Conservation (phyloP, 2,329 filamentous ascomycete species). For the Ophiostoma quercus region DNA sequence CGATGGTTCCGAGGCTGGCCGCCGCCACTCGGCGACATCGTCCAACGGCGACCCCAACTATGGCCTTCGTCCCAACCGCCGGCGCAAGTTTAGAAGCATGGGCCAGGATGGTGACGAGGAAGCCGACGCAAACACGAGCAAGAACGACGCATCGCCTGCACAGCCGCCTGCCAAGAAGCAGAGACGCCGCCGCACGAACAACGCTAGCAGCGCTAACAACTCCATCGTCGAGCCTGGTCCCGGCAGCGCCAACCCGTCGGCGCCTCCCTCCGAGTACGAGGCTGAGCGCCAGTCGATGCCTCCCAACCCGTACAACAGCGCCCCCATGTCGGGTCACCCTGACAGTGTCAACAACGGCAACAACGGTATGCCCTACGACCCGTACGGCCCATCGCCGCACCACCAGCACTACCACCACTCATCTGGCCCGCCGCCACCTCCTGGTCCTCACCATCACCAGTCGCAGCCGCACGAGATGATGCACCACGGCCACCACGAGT, state of each 20-base stretch:
- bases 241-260: conserved; percentile 1
- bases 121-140: neutral
- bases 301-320: conserved; percentile 13
- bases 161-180: conserved; percentile 31
- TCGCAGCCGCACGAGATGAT: conserved; percentile 30
- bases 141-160: conserved; percentile 19
- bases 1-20: neutral
- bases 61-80: conserved; percentile 51
- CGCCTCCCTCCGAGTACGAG: conserved; percentile 13
- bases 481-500: conserved; percentile 10
- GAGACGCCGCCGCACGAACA: conserved; percentile 19
- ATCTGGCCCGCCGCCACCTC: conserved; percentile 14
- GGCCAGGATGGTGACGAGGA: conserved; percentile 33
- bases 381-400: conserved; percentile 8
- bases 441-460: conserved; percentile 10
- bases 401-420: conserved; percentile 13
- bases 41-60: conserved; percentile 48
- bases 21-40: conserved; percentile 48
- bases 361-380: conserved; percentile 17
- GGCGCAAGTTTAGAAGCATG: conserved; percentile 38
- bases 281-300: conserved; percentile 7
- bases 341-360: neutral
- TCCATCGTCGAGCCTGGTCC: neutral
- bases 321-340: neutral
- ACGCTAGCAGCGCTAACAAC: neutral